These are phyloP conservation scores for Penicillium soppii DNA, from an alignment of 495 filamentous ascomycete genomes.

Conservation along the genomic window DNA sequence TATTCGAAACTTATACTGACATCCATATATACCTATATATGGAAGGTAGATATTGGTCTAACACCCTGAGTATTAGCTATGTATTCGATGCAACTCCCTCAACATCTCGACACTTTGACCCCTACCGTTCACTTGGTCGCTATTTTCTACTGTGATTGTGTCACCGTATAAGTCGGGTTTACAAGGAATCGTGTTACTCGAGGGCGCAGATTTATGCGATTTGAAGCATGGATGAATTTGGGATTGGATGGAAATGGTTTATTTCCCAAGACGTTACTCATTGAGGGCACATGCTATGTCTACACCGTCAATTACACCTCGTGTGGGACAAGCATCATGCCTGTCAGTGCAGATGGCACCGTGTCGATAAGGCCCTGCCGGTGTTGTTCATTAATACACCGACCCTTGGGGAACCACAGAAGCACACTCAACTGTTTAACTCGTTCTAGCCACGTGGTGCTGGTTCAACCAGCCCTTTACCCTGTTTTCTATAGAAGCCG, in stretches of 20 bases:
- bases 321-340: conserved; percentile 10
- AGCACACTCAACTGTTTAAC: background rate
- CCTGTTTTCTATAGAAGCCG: background rate
- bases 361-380: background rate
- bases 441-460: background rate
- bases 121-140: background rate
- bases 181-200: conserved; percentile 5
- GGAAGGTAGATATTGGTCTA: too few relatives aligned
- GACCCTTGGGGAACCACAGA: background rate
- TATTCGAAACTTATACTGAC: too few relatives aligned
- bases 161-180: conserved; percentile 13
- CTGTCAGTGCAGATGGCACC: conserved; percentile 3
- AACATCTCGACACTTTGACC: background rate
- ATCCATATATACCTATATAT: too few relatives aligned
- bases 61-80: too few relatives aligned
- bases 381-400: background rate
- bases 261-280: conserved; percentile 3
- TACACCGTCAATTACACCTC: conserved; percentile 8
- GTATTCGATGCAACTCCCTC: too few relatives aligned
- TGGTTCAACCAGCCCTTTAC: background rate
- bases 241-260: background rate
- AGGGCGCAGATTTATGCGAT: conserved; percentile 1
- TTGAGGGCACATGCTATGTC: background rate
- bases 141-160: conserved; percentile 2
- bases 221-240: background rate